phyloP scores from a whole-genome alignment of 1,284 basidiomycete genomes.

The Serendipita sp. region DNA sequence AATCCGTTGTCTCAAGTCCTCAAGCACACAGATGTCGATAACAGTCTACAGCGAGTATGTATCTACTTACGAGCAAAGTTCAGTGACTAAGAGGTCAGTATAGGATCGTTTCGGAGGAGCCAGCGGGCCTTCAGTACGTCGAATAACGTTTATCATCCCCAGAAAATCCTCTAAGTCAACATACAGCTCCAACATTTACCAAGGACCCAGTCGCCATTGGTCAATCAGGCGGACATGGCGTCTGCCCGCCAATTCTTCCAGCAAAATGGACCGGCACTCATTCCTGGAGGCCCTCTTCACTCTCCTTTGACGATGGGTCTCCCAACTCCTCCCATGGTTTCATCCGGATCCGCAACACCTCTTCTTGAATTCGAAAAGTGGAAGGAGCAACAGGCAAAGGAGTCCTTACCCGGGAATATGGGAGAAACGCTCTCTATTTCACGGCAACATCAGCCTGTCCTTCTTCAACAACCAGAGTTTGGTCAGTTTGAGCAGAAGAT shows the following conservation, averaged over 20 bases:
- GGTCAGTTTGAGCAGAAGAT: too few relatives aligned
- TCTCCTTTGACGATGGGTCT: background rate
- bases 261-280: background rate
- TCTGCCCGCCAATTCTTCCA: slow-evolving; percentile 70
- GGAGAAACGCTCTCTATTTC: too few relatives aligned
- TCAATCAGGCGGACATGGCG: slow-evolving; percentile 50
- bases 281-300: slow-evolving; percentile 15
- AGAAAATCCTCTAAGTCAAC: background rate
- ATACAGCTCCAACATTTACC: slow-evolving; percentile 59
- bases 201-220: slow-evolving; percentile 30
- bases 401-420: too few relatives aligned
- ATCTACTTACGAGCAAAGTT: slow-evolving; percentile 3
- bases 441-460: too few relatives aligned
- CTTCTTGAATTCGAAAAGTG: background rate
- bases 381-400: background rate
- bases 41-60: slow-evolving; percentile 68
- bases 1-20: slow-evolving; percentile 86
- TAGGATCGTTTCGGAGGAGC: slow-evolving; percentile 49
- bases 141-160: too few relatives aligned
- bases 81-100: slow-evolving; percentile 5
- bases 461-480: too few relatives aligned
- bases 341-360: background rate
- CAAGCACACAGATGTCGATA: slow-evolving; percentile 84
- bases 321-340: background rate
- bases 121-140: slow-evolving; percentile 41